Conservation (phyloP, 2,329 filamentous ascomycete genomes). For the Paecilomyces variotii region DNA sequence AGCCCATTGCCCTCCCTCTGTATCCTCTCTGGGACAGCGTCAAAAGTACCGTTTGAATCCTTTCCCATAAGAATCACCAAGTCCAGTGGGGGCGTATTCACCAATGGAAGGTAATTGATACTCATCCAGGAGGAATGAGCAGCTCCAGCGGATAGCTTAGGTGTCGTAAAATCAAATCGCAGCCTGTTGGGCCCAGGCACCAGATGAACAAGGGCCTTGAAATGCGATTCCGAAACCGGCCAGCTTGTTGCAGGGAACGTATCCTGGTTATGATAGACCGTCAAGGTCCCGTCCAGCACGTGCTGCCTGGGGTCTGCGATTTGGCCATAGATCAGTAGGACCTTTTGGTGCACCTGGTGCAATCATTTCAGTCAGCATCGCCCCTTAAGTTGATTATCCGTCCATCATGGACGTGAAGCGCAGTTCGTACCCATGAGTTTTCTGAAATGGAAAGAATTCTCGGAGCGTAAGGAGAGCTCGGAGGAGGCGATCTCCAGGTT, state of each 20-base stretch:
- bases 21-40: constrained; percentile 66
- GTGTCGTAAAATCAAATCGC: constrained; percentile 78
- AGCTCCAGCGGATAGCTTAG: constrained; percentile 62
- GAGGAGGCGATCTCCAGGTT: constrained; percentile 44
- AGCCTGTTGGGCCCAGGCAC: constrained; percentile 82
- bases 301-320: constrained; percentile 64
- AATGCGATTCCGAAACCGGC: constrained; percentile 83
- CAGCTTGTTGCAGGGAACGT: constrained; percentile 73
- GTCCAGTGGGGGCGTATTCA: constrained; percentile 73
- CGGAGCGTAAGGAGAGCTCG: constrained; percentile 72
- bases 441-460: constrained; percentile 71
- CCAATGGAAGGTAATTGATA: constrained; percentile 77
- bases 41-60: constrained; percentile 80
- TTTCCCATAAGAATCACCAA: constrained; percentile 80
- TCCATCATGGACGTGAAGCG: not conserved
- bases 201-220: constrained; percentile 88
- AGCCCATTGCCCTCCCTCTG: constrained; percentile 76
- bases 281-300: constrained; percentile 69
- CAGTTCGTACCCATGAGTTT: constrained; percentile 67
- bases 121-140: constrained; percentile 73
- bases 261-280: constrained; percentile 74
- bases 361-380: constrained; percentile 8
- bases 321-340: constrained; percentile 71
- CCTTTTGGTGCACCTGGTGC: constrained; percentile 78
- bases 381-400: not conserved